phyloP scores from a whole-genome alignment of 2,329 filamentous ascomycete species.

The Didymella sp. region DNA sequence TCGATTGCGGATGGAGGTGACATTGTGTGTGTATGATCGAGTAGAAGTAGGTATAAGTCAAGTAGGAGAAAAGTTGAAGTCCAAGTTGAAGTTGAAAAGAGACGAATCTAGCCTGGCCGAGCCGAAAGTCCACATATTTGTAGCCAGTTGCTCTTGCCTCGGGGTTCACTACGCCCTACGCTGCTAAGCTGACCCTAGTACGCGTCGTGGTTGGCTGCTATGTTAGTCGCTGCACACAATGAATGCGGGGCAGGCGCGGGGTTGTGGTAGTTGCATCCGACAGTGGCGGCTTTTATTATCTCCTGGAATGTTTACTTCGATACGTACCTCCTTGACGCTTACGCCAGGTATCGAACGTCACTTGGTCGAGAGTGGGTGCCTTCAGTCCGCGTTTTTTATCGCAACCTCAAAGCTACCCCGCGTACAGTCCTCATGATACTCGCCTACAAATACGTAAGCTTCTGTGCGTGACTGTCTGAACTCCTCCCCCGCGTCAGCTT shows the following conservation, averaged over 20 bases:
- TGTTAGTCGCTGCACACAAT: neutral
- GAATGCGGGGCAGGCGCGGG: conserved; percentile 18
- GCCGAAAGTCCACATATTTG: neutral
- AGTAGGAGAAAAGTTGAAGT: neutral
- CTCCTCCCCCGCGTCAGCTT: neutral
- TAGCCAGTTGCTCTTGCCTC: conserved; percentile 7
- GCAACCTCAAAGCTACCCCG: neutral
- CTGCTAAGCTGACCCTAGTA: conserved; percentile 12
- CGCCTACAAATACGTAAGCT: neutral
- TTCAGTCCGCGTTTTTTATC: neutral
- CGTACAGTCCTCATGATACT: neutral
- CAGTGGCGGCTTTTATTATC: neutral
- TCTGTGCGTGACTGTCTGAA: neutral
- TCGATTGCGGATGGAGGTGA: conserved; percentile 45
- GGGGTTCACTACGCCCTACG: conserved; percentile 8
- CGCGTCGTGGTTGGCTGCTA: conserved; percentile 9
- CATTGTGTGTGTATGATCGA: conserved; percentile 21
- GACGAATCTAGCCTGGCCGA: neutral
- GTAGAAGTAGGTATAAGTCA: neutral
- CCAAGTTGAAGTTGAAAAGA: neutral
- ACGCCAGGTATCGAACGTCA: neutral
- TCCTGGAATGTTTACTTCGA: neutral
- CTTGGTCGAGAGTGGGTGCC: neutral
- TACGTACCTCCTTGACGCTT: neutral
- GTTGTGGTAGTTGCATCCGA: conserved; percentile 8